Conservation (phyloP, 495 filamentous ascomycete genomes). For the Aspergillus bertholletiae region DNA sequence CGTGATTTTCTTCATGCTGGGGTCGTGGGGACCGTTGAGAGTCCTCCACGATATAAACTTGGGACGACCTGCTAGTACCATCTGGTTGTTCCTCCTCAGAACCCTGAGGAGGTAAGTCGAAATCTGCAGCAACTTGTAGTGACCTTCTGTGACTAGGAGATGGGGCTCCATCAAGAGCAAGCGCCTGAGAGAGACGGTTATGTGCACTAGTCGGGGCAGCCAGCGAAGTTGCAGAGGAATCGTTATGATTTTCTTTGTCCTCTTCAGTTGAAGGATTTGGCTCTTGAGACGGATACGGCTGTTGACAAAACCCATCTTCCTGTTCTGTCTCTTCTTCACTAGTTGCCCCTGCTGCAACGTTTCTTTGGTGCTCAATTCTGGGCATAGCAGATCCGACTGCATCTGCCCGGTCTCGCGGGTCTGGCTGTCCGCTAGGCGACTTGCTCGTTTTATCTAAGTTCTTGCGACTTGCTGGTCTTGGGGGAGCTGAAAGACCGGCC, state of each 20-base stretch:
- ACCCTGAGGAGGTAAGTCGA: constrained; percentile 1
- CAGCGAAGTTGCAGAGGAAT: constrained; percentile 21
- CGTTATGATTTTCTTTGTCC: constrained; percentile 49
- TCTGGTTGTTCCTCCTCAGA: constrained; percentile 10
- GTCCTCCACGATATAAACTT: constrained; percentile 41
- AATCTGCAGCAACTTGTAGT: constrained; percentile 1
- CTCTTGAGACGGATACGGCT: constrained; percentile 27
- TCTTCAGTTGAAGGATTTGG: constrained; percentile 35
- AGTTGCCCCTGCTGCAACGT: constrained; percentile 16
- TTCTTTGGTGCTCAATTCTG: constrained; percentile 16
- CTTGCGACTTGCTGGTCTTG: constrained; percentile 16
- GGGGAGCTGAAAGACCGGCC: constrained; percentile 35
- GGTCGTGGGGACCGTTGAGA: constrained; percentile 44
- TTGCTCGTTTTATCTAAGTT: constrained; percentile 5
- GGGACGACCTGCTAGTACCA: constrained; percentile 25
- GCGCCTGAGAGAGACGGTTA: constrained; percentile 38
- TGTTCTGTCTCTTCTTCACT: constrained; percentile 54
- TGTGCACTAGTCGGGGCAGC: constrained; percentile 32
- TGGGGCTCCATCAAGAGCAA: constrained; percentile 28
- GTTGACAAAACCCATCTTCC: constrained; percentile 35
- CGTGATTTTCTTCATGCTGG: constrained; percentile 3
- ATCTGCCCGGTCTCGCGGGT: constrained; percentile 5
- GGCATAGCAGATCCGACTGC: not conserved
- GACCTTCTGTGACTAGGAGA: constrained; percentile 6
- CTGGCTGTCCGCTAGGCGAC: not conserved